These are phyloP conservation scores for Cyphellophora europaea DNA, from an alignment of 2,329 filamentous ascomycete genomes.

Conservation along the genomic window DNA sequence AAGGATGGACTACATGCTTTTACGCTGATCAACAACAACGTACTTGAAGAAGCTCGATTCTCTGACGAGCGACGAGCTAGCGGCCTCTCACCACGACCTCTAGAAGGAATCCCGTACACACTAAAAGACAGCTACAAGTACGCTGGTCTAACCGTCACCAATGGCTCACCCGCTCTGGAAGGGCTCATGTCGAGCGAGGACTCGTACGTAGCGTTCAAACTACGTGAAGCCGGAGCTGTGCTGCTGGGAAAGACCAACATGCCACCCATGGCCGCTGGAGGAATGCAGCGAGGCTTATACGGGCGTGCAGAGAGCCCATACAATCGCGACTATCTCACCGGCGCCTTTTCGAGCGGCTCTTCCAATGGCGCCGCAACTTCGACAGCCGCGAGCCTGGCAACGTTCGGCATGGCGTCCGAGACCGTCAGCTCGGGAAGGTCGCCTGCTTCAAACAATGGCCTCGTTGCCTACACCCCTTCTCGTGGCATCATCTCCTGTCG, in stretches of 20 bases:
- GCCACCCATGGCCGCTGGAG: conserved; percentile 54
- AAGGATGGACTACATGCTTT: conserved; percentile 38
- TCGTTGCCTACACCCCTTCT: conserved; percentile 47
- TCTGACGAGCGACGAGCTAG: conserved; percentile 37
- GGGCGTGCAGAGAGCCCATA: conserved; percentile 49
- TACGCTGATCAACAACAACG: conserved; percentile 37
- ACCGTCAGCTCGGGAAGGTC: conserved; percentile 47
- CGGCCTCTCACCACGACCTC: conserved; percentile 25
- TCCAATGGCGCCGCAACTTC: conserved; percentile 47
- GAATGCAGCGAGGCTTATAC: conserved; percentile 48
- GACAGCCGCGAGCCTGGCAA: conserved; percentile 40
- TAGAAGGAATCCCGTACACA: conserved; percentile 50
- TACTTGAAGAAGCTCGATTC: conserved; percentile 37
- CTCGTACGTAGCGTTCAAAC: conserved; percentile 31
- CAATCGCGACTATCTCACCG: conserved; percentile 42
- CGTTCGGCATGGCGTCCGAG: conserved; percentile 45
- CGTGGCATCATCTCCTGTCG: conserved; percentile 39
- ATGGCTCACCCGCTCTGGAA: conserved; percentile 46
- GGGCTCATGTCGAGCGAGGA: conserved; percentile 42
- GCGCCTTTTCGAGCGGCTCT: conserved; percentile 47
- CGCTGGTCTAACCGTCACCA: conserved; percentile 42
- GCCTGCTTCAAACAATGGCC: conserved; percentile 46
- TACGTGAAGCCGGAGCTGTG: conserved; percentile 66
- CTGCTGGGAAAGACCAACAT: conserved; percentile 68
- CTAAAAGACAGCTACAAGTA: conserved; percentile 51